Conservation (phyloP, 2,329 filamentous ascomycete species). For the Teratosphaeria viscida region DNA sequence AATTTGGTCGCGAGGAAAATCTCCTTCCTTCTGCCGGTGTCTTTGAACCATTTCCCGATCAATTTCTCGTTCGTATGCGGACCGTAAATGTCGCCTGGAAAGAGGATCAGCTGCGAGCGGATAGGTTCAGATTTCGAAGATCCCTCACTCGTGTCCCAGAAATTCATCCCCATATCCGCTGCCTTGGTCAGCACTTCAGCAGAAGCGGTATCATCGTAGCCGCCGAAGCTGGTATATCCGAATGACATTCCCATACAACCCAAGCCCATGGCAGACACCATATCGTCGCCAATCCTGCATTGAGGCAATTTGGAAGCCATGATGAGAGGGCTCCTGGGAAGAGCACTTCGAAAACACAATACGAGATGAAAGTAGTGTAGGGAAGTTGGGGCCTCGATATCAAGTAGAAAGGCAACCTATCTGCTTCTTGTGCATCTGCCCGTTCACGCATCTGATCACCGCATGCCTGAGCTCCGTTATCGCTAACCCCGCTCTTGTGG, state of each 20-base stretch:
- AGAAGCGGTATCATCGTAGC: slow-evolving; percentile 19
- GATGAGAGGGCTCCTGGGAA: not conserved
- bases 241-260: slow-evolving; percentile 29
- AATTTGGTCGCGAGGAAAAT: slow-evolving; percentile 35
- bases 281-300: slow-evolving; percentile 31
- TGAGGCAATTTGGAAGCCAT: slow-evolving; percentile 26
- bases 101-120: not conserved
- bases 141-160: slow-evolving; percentile 16
- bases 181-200: slow-evolving; percentile 17
- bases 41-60: slow-evolving; percentile 32
- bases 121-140: not conserved
- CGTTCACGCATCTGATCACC: no score
- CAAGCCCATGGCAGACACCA: slow-evolving; percentile 22
- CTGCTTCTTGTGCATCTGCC: no score
- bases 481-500: no score
- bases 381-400: no score
- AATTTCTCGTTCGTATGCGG: slow-evolving; percentile 23
- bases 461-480: no score
- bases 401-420: no score
- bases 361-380: no score
- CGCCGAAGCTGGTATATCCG: slow-evolving; percentile 11
- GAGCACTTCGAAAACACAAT: no score
- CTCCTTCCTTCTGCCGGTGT: slow-evolving; percentile 28
- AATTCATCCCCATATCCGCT: slow-evolving; percentile 19
- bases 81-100: slow-evolving; percentile 17